Conservation (phyloP, 345 rosid species). For the Linum trigynum region DNA sequence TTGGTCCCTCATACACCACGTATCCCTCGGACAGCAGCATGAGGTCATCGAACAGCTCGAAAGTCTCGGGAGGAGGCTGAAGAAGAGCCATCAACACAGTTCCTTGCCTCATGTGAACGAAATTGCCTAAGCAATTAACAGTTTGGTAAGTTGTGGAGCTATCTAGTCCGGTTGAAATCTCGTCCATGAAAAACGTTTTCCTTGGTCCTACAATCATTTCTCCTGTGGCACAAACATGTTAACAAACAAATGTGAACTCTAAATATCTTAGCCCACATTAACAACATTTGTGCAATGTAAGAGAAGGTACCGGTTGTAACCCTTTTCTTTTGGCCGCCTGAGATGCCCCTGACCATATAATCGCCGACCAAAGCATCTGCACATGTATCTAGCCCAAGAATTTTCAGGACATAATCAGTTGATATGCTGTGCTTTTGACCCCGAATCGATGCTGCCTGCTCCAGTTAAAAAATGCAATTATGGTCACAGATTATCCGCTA, state of each 20-base stretch:
- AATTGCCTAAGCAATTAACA: constrained; percentile 68
- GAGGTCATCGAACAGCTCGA: constrained; percentile 50
- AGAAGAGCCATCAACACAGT: constrained; percentile 88
- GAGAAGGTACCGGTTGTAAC: constrained; percentile 71
- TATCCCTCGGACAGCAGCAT: constrained; percentile 73
- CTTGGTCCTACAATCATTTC: constrained; percentile 96
- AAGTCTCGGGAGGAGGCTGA: constrained; percentile 63
- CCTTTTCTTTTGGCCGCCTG: constrained; percentile 24
- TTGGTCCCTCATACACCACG: constrained; percentile 78
- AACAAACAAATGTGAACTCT: background rate
- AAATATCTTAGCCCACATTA: background rate
- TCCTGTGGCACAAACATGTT: constrained; percentile 33
- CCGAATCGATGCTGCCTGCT: constrained; percentile 73
- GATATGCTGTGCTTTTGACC: constrained; percentile 68
- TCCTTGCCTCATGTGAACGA: constrained; percentile 86
- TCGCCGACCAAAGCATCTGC: constrained; percentile 79
- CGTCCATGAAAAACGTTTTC: constrained; percentile 89
- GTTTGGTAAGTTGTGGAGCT: constrained; percentile 91
- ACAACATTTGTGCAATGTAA: constrained; percentile 2
- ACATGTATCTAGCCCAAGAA: constrained; percentile 88
- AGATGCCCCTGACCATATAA: constrained; percentile 87
- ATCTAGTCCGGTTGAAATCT: constrained; percentile 91
- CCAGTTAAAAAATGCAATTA: background rate
- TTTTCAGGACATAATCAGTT: constrained; percentile 70
- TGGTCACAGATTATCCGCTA: no score